Conservation (phyloP, 1,284 basidiomycete genomes). For the Microbotryomycetes sp. region DNA sequence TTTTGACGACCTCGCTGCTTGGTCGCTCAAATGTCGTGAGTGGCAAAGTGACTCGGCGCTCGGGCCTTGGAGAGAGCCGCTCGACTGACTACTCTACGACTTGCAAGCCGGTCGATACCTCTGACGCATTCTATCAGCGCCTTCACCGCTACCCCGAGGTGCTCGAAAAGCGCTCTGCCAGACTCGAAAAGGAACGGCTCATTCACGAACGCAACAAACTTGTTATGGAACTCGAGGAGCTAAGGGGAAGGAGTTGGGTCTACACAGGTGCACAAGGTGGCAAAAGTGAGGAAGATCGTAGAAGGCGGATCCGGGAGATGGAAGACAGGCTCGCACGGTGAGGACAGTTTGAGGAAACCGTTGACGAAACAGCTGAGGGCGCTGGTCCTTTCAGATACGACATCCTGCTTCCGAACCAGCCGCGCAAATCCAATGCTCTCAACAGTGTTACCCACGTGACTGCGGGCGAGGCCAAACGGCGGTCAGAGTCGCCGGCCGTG, state of each 20-base stretch:
- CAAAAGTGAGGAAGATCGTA: conserved; percentile 19
- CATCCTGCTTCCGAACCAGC: conserved; percentile 28
- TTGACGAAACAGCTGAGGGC: background rate
- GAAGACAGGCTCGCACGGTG: conserved; percentile 19
- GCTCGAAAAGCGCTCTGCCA: conserved; percentile 35
- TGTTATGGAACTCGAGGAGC: conserved; percentile 29
- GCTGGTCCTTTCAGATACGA: conserved; percentile 18
- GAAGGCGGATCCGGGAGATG: conserved; percentile 11
- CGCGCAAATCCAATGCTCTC: conserved; percentile 28
- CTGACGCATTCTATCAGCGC: conserved; percentile 32
- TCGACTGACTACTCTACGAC: background rate
- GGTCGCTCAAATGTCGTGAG: background rate
- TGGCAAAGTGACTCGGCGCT: conserved; percentile 6
- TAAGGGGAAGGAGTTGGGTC: conserved; percentile 21
- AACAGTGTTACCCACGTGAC: conserved; percentile 3
- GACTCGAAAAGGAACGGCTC: conserved; percentile 36
- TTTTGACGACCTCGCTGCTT: background rate
- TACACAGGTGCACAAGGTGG: conserved; percentile 16
- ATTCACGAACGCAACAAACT: conserved; percentile 35
- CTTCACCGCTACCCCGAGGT: conserved; percentile 35
- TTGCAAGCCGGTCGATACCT: conserved; percentile 28
- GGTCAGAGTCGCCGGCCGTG: background rate
- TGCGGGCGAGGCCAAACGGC: background rate
- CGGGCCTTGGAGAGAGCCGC: background rate
- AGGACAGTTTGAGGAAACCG: background rate